Evolutionary conservation across 2,329 filamentous ascomycete genomes (phyloP).

Genomic region (Scedosporium boydii): DNA sequence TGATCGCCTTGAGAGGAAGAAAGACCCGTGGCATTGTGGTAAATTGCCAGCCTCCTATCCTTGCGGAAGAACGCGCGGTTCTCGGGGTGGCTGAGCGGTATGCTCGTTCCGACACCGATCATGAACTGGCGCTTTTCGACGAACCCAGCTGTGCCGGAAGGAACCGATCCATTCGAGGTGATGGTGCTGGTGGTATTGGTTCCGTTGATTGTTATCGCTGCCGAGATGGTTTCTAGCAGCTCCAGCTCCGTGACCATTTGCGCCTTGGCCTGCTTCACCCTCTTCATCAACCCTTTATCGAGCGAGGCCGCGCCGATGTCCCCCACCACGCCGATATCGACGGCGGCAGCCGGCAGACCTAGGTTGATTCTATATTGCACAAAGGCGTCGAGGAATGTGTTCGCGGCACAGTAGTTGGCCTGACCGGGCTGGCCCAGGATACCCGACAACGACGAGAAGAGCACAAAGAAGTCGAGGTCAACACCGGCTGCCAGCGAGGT

Average conservation of each 20-base stretch:
- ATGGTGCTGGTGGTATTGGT: not conserved
- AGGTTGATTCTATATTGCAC: constrained; percentile 21
- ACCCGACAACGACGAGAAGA: constrained; percentile 24
- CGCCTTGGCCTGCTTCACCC: constrained; percentile 7
- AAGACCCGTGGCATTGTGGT: not conserved
- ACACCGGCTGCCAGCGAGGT: constrained; percentile 2
- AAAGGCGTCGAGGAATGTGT: constrained; percentile 29
- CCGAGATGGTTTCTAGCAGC: constrained; percentile 9
- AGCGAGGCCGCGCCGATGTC: constrained; percentile 24
- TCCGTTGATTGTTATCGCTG: not conserved
- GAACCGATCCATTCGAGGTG: not conserved
- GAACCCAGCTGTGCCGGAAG: not conserved
- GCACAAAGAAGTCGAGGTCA: constrained; percentile 27
- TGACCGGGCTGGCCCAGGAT: constrained; percentile 25
- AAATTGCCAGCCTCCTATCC: not conserved
- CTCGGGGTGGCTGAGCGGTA: not conserved
- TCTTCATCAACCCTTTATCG: constrained; percentile 16
- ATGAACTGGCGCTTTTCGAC: not conserved
- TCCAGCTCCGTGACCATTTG: constrained; percentile 13
- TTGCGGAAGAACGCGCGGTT: not conserved
- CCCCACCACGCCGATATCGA: constrained; percentile 25
- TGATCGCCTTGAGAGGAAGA: too few relatives aligned
- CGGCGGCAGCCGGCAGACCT: constrained; percentile 22
- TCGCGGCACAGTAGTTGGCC: constrained; percentile 32
- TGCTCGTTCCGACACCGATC: not conserved